Evolutionary conservation across 148 eudicot genomes (phyloP).

Genomic region (Rhododendron henanense): DNA sequence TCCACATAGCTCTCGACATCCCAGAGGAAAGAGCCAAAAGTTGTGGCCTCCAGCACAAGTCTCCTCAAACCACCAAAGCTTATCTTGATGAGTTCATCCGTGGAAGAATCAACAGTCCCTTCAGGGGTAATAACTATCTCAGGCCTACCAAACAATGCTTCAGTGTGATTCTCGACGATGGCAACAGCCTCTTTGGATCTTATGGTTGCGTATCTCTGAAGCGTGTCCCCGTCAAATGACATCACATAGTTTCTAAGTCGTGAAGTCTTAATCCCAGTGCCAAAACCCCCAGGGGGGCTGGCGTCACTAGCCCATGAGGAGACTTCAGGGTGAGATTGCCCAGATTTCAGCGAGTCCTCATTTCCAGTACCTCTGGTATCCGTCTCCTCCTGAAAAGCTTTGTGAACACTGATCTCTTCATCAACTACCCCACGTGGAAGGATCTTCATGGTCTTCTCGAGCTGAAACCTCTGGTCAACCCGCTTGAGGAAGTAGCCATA

Average conservation of each 20-base stretch:
- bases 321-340: slow-evolving; percentile 57
- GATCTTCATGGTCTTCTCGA: slow-evolving; percentile 77
- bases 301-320: slow-evolving; percentile 49
- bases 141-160: slow-evolving; percentile 92
- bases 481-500: slow-evolving; percentile 94
- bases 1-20: slow-evolving; percentile 95
- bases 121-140: slow-evolving; percentile 68
- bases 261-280: slow-evolving; percentile 56
- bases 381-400: slow-evolving; percentile 23
- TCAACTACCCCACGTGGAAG: slow-evolving; percentile 51
- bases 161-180: slow-evolving; percentile 88
- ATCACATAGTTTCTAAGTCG: slow-evolving; percentile 78
- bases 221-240: slow-evolving; percentile 86
- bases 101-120: slow-evolving; percentile 77
- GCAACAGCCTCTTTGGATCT: slow-evolving; percentile 79
- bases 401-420: slow-evolving; percentile 31
- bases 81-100: slow-evolving; percentile 68
- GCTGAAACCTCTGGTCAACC: slow-evolving; percentile 89
- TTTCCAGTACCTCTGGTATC: slow-evolving; percentile 6
- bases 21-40: slow-evolving; percentile 97
- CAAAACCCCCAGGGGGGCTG: slow-evolving; percentile 41
- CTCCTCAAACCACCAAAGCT: slow-evolving; percentile 75
- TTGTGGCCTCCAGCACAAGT: slow-evolving; percentile 88
- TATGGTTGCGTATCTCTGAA: slow-evolving; percentile 68
- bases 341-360: slow-evolving; percentile 24